A percentile compares a stretch with the other conserved stretches of the same genome.
phyloP scores from a whole-genome alignment of 805 yeast species.

The Hagleromyces aurorensis region DNA sequence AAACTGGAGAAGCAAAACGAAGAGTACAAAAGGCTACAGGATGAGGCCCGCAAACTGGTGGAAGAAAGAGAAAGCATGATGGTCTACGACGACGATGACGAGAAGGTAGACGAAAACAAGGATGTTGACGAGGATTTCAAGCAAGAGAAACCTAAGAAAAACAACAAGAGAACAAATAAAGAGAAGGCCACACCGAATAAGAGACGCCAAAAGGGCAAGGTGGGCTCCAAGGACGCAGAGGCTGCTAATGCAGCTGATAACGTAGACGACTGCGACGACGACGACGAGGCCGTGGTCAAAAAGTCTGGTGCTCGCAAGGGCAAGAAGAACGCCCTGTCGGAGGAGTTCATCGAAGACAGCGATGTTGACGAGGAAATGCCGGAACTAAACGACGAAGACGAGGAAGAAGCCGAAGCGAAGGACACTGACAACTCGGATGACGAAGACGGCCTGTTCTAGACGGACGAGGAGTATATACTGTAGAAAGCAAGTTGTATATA shows the following conservation, averaged over 20 bases:
- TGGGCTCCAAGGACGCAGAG: constrained; percentile 12
- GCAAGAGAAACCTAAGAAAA: constrained; percentile 25
- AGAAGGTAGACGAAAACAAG: constrained; percentile 31
- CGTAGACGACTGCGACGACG: constrained; percentile 23
- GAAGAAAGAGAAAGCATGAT: constrained; percentile 43
- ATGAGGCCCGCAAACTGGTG: constrained; percentile 51
- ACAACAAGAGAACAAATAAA: constrained; percentile 25
- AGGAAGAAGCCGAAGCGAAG: constrained; percentile 17
- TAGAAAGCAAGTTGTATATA: no score
- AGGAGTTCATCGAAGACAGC: constrained; percentile 38
- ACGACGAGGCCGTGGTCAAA: constrained; percentile 18
- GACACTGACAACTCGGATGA: constrained; percentile 10
- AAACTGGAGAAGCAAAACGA: constrained; percentile 42
- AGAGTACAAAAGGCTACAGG: constrained; percentile 44
- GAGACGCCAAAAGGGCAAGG: constrained; percentile 16
- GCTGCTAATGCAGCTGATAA: constrained; percentile 3
- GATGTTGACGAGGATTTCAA: constrained; percentile 29
- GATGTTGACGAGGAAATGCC: constrained; percentile 32
- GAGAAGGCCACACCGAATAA: constrained; percentile 28
- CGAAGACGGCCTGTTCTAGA: no score
- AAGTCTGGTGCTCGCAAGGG: constrained; percentile 20
- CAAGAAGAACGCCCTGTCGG: constrained; percentile 27
- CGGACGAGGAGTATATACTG: no score
- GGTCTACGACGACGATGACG: constrained; percentile 35
- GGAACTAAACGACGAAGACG: constrained; percentile 10